phyloP scores from a whole-genome alignment of 192 early-diverging fungal species.

The Coemansia sp. region DNA sequence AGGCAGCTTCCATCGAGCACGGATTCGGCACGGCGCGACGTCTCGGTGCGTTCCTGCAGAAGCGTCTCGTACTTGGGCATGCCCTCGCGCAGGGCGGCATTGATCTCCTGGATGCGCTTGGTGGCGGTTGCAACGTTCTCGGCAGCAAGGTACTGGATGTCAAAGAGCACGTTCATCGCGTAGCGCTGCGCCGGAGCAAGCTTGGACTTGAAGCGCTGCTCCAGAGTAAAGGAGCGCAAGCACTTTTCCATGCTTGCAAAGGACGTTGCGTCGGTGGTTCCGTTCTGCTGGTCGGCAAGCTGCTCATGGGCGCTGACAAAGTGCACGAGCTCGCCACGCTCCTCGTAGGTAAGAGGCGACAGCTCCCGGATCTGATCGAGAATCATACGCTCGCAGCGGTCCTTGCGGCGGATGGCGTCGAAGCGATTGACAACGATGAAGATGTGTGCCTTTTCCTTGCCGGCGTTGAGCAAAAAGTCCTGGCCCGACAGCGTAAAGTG shows the following conservation, averaged over 20 bases:
- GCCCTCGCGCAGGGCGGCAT: constrained; percentile 60
- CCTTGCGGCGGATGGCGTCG: constrained; percentile 91
- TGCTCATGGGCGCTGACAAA: constrained; percentile 81
- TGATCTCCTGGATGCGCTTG: constrained; percentile 63
- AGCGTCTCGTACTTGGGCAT: constrained; percentile 77
- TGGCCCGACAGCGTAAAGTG: constrained; percentile 98
- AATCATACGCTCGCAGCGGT: constrained; percentile 90
- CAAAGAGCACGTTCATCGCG: constrained; percentile 79
- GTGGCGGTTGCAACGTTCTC: constrained; percentile 67
- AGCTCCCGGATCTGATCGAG: constrained; percentile 96
- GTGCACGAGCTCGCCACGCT: constrained; percentile 91
- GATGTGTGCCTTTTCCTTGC: constrained; percentile 98
- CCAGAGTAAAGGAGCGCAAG: constrained; percentile 89
- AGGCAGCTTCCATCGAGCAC: constrained; percentile 62
- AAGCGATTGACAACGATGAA: constrained; percentile 99
- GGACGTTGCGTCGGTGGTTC: constrained; percentile 43
- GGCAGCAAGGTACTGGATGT: constrained; percentile 71
- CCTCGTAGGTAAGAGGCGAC: constrained; percentile 88
- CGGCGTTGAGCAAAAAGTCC: constrained; percentile 94
- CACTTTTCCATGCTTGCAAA: constrained; percentile 84
- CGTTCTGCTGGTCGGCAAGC: constrained; percentile 40
- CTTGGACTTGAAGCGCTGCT: constrained; percentile 94
- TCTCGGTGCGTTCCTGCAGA: constrained; percentile 67
- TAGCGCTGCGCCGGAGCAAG: constrained; percentile 93
- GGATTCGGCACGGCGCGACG: constrained; percentile 64